phyloP scores from a whole-genome alignment of 768 basidiomycete species.

The Pleurotus cornucopiae region DNA sequence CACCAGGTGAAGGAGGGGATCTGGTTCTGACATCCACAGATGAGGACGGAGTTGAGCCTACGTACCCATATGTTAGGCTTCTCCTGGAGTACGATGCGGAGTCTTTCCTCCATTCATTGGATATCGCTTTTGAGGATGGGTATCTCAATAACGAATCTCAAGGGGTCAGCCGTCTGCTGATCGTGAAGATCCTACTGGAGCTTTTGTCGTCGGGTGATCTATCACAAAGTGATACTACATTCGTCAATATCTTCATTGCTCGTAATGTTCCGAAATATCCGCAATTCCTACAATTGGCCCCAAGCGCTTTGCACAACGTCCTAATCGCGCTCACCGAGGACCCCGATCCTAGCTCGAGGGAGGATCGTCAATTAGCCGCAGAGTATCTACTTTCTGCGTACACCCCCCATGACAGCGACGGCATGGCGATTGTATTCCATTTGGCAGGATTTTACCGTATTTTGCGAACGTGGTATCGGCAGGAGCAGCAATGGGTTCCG shows the following conservation, averaged over 20 bases:
- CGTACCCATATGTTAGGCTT: constrained; percentile 85
- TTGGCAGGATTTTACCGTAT: constrained; percentile 89
- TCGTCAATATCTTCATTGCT: constrained; percentile 93
- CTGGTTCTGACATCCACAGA: constrained; percentile 74
- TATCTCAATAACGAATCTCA: constrained; percentile 79
- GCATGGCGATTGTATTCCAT: constrained; percentile 67
- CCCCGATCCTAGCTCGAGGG: constrained; percentile 69
- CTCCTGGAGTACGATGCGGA: constrained; percentile 89
- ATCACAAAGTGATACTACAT: constrained; percentile 61
- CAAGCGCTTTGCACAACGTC: constrained; percentile 67
- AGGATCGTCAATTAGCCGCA: constrained; percentile 92
- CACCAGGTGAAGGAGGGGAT: constrained; percentile 62
- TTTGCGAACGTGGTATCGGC: constrained; percentile 73
- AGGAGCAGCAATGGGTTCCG: constrained; percentile 71
- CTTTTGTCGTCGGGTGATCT: constrained; percentile 57
- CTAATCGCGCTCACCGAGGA: constrained; percentile 77
- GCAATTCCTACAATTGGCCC: constrained; percentile 71
- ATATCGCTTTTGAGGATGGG: constrained; percentile 91
- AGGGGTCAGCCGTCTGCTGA: constrained; percentile 68
- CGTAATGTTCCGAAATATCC: constrained; percentile 96
- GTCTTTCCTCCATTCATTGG: constrained; percentile 88
- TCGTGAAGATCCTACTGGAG: constrained; percentile 83
- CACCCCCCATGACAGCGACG: constrained; percentile 74
- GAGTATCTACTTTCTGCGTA: constrained; percentile 93
- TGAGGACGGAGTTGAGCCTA: constrained; percentile 71